phyloP scores from a whole-genome alignment of 305 asterid genomes.

The Lippia alba region DNA sequence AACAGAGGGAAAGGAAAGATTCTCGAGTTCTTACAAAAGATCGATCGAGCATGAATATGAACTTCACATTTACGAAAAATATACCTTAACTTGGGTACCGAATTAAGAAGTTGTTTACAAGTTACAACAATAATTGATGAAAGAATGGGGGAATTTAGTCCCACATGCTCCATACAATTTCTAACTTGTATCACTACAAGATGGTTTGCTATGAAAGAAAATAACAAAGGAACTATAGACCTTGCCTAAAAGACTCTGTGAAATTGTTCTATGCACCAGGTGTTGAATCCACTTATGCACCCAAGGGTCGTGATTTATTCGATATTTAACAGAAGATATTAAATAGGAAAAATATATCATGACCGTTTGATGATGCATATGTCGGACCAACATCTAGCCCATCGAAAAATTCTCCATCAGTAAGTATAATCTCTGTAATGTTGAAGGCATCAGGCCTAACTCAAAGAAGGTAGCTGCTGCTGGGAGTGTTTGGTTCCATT shows the following conservation, averaged over 20 bases:
- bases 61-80: background rate
- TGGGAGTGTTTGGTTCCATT: constrained; percentile 26
- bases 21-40: background rate
- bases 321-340: no score
- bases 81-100: background rate
- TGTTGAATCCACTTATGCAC: no score
- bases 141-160: constrained; percentile 11
- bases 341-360: no score
- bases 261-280: no score
- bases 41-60: background rate
- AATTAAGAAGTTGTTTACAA: constrained; percentile 25
- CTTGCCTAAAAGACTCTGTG: constrained; percentile 10
- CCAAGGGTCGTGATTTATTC: no score
- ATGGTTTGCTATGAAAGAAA: background rate
- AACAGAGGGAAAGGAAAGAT: no score
- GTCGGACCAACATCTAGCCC: no score
- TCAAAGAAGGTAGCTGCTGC: constrained; percentile 26
- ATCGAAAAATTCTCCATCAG: background rate
- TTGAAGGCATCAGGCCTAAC: background rate
- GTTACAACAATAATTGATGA: constrained; percentile 20
- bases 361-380: no score
- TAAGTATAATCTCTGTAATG: constrained; percentile 27
- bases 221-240: background rate
- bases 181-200: background rate
- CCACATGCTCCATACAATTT: constrained; percentile 3